phyloP scores from a whole-genome alignment of 208 protist species.

The Trypanosoma lewisi region DNA sequence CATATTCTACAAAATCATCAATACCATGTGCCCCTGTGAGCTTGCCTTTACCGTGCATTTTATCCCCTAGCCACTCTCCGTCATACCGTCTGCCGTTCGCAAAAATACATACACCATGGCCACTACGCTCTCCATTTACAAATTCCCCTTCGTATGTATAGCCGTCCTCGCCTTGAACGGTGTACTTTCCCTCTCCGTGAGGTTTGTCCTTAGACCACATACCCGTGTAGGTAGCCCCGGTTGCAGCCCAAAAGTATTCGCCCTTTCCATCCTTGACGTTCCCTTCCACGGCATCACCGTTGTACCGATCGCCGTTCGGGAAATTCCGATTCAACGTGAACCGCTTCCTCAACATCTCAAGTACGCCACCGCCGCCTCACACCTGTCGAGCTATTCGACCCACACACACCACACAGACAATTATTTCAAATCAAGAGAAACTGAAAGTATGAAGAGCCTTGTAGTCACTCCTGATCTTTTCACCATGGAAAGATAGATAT shows the following conservation, averaged over 20 bases:
- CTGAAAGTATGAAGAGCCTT: not conserved
- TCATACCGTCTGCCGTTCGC: conserved; percentile 69
- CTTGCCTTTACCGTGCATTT: conserved; percentile 77
- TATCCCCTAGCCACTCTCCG: conserved; percentile 77
- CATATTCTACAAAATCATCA: conserved; percentile 73
- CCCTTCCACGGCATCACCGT: conserved; percentile 57
- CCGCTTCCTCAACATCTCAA: conserved; percentile 27
- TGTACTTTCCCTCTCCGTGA: conserved; percentile 63
- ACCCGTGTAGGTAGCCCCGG: conserved; percentile 55
- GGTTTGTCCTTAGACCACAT: conserved; percentile 48
- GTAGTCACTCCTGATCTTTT: not conserved
- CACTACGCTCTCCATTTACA: conserved; percentile 55
- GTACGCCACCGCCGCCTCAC: not conserved
- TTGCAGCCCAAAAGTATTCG: conserved; percentile 61
- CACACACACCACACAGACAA: no score
- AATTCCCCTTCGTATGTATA: conserved; percentile 72
- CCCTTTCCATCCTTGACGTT: conserved; percentile 64
- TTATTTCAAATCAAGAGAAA: no score
- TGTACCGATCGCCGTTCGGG: conserved; percentile 67
- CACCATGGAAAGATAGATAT: not conserved
- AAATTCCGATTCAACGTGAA: conserved; percentile 65
- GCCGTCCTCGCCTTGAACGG: conserved; percentile 39
- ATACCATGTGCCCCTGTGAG: conserved; percentile 40
- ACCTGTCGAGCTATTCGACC: no score
- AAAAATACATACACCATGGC: conserved; percentile 70